Conservation (phyloP, 306 rosid species). For the Trifolium fragiferum region DNA sequence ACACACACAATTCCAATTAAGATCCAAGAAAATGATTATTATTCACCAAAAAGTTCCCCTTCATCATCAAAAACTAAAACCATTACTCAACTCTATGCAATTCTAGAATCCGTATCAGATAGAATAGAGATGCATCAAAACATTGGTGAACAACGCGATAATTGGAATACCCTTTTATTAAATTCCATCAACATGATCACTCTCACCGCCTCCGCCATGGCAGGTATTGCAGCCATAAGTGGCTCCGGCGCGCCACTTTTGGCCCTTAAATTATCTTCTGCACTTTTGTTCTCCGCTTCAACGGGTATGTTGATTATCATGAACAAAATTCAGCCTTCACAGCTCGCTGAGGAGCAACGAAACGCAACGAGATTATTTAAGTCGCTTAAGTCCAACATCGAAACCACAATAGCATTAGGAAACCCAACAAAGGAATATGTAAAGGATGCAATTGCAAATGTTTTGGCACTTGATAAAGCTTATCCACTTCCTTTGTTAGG, state of each 20-base stretch:
- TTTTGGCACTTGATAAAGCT: slow-evolving; percentile 74
- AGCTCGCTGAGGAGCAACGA: slow-evolving; percentile 87
- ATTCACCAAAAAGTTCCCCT: not conserved
- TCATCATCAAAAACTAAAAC: slow-evolving; percentile 35
- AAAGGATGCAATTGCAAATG: slow-evolving; percentile 51
- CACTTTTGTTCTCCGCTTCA: slow-evolving; percentile 71
- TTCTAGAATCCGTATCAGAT: slow-evolving; percentile 68
- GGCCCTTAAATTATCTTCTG: slow-evolving; percentile 61
- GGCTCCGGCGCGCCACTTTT: slow-evolving; percentile 43
- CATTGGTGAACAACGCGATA: slow-evolving; percentile 65
- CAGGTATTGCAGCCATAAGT: slow-evolving; percentile 54
- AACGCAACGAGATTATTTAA: slow-evolving; percentile 73
- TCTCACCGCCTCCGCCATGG: slow-evolving; percentile 70
- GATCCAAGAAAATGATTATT: slow-evolving; percentile 9
- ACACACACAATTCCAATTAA: slow-evolving; percentile 35
- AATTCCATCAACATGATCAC: slow-evolving; percentile 85
- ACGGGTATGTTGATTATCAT: slow-evolving; percentile 67
- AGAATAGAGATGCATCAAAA: slow-evolving; percentile 81
- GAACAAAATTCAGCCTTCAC: slow-evolving; percentile 91
- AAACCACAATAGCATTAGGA: slow-evolving; percentile 51
- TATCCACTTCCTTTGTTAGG: slow-evolving; percentile 88
- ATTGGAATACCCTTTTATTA: slow-evolving; percentile 77
- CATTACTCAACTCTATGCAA: slow-evolving; percentile 54
- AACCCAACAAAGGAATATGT: slow-evolving; percentile 51
- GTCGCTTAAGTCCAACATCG: slow-evolving; percentile 57